Evolutionary conservation across 768 basidiomycete species (phyloP).

Genomic region (Sarcodon aspratus): DNA sequence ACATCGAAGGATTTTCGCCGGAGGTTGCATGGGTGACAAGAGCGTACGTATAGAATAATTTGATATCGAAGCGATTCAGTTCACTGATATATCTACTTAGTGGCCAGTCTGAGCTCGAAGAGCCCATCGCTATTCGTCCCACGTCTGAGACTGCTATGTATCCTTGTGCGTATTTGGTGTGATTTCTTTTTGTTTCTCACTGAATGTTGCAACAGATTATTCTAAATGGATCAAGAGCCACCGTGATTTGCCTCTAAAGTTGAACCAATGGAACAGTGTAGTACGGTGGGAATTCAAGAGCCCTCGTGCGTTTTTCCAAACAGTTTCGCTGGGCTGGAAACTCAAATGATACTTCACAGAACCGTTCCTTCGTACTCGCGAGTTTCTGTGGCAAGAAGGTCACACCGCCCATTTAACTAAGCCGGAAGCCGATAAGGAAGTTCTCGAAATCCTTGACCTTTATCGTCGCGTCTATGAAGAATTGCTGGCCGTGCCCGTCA

Average conservation of each 20-base stretch:
- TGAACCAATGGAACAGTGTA: constrained; percentile 99
- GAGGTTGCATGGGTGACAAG: constrained; percentile 99
- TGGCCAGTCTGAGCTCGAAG: constrained; percentile 87
- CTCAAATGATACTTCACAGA: constrained; percentile 30
- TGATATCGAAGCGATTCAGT: not conserved
- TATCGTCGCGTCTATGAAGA: constrained; percentile 93
- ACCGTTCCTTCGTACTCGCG: constrained; percentile 97
- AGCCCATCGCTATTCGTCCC: constrained; percentile 95
- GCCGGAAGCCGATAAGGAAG: constrained; percentile 83
- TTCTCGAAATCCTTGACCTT: constrained; percentile 87
- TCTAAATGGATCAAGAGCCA: constrained; percentile 98
- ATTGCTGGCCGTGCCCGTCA: constrained; percentile 93
- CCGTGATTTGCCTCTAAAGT: constrained; percentile 91
- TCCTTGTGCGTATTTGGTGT: constrained; percentile 53
- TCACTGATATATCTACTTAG: constrained; percentile 25
- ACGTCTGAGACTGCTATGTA: constrained; percentile 99
- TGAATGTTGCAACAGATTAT: constrained; percentile 50
- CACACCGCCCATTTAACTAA: constrained; percentile 93
- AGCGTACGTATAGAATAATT: constrained; percentile 49
- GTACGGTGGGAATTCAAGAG: constrained; percentile 99
- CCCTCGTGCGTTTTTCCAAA: constrained; percentile 49
- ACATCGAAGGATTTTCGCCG: constrained; percentile 98
- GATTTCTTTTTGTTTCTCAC: not conserved
- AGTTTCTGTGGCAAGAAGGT: constrained; percentile 99
- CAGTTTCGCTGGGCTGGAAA: not conserved